Base-by-base conservation (phyloP, 2,329 filamentous ascomycete species). In the Aspergillus sp. region DNA sequence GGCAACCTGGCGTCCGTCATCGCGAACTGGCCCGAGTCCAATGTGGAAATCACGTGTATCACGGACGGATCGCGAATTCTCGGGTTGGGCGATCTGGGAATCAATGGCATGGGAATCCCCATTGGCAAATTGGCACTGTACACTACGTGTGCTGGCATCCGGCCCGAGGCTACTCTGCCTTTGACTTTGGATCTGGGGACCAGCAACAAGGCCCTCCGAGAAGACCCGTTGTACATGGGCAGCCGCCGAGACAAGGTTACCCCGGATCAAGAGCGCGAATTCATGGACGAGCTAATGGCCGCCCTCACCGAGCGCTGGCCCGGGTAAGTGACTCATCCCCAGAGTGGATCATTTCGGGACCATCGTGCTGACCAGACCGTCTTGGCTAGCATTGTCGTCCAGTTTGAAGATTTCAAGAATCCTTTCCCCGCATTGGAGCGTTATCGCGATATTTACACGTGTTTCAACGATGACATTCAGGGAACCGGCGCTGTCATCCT, bases 381-480 rank as follows among this genome's bases (percentile, higher is more conserved):
- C 24, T 34, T 37, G 22, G 34, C 14, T 48, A 75, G 74, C 43
- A 79, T 81, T 47, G 75, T 81, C 44, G 84, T 96, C 42, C 91
- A 96, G 59, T 96, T 94, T 51, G 89, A 96, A 61, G 91, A 96
- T 57, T 96, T 94, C 63, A 93, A 96, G 70, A 93, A 89, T 53
- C 89, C 91, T 29, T 98, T 96, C 74, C 82, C 83, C 42, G 89
- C 93, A 52, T 75, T 96, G 25, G 82, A 91, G 57, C 78, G 86
- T 39, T 96, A 96, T 67, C 82, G 85, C 48, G 72, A 88, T 57
- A 75, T 72, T 44, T 89, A 94, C 71, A 88, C 84, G 61, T 93
- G 85, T 72, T 98, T 98, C 76, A 96, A 96, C 62, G 91, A 96
- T 55, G 89, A 98, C 57, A 91, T 98, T 55, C 89, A 96, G 69